Base-by-base conservation (phyloP, 1,284 basidiomycete species). In the Apiotrichum montevideense region DNA sequence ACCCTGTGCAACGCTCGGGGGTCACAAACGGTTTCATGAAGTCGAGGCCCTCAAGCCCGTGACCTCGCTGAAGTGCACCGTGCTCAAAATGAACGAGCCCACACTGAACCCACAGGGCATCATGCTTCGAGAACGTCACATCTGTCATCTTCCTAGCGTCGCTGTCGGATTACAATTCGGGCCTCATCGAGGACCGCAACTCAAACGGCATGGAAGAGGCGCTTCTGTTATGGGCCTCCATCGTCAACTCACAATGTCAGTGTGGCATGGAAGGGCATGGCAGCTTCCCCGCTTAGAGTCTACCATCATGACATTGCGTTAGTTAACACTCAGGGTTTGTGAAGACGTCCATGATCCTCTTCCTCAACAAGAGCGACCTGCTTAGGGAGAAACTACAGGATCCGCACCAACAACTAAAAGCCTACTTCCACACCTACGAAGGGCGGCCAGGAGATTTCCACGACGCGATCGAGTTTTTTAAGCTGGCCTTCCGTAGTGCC, bases 201-300 rank as follows among this genome's bases (percentile, higher is more conserved):
- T 75, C 90, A 88, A 86, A 95, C 90, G 92, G 90, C 90, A 95
- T 96, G 91, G 87, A 92, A 78, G 93, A 95, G 68, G 89, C 92
- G 0, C 86, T 96, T 82, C 90, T 90, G 50, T 90, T 96, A 48
- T 96, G 91, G 85, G 91, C 94, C 70, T 93, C 90, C 45, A 90
- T 93, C 79, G 89, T 88, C 77, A 88, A 90, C 71, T 90, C 88
- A 29, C 88, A 70, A 46, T 76, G 70, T 70, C 46, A 62, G 70
- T 58, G n/a, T 34, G 10, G 3, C 29, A 29, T 29, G 29, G 29
- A 39, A 39, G 13, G 37, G 13, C 37, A 39, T 39, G 37, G 5
- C 37, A 13, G 37, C 37, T 8, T 39, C 37, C 37, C 37, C 11
- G 7, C 37, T 37, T 37, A 7, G 6, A 37, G 37, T 37, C 37